phyloP scores from a whole-genome alignment of 2,329 filamentous ascomycete species.

The Fusarium decemcellulare region DNA sequence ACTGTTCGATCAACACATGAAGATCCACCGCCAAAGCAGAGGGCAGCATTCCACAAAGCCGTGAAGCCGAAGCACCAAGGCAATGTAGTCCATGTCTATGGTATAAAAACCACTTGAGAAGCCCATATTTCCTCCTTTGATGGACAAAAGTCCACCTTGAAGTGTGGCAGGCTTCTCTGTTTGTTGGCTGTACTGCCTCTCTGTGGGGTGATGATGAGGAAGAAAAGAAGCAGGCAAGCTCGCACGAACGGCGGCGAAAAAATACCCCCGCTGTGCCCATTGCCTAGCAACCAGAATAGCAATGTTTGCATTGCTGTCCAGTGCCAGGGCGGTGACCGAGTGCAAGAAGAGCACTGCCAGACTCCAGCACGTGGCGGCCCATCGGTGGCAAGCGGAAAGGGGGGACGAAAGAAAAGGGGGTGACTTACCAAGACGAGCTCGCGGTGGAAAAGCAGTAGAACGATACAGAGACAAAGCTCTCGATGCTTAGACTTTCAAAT shows the following conservation, averaged over 20 bases:
- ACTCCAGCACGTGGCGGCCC: not conserved
- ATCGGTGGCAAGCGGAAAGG: constrained; percentile 6
- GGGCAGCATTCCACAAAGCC: not conserved
- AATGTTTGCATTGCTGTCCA: not conserved
- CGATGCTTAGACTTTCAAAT: constrained; percentile 40
- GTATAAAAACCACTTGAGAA: not conserved
- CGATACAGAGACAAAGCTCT: constrained; percentile 51
- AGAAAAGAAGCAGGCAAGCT: not conserved
- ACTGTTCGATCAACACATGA: constrained; percentile 47
- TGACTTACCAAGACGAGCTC: constrained; percentile 50
- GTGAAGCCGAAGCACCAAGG: not conserved
- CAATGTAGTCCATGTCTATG: not conserved
- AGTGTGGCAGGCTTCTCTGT: not conserved
- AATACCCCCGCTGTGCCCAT: not conserved
- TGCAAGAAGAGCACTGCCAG: constrained; percentile 2
- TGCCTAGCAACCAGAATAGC: not conserved
- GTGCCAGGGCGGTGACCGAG: not conserved
- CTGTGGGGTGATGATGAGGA: not conserved
- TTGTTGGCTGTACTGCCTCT: not conserved
- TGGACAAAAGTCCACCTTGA: not conserved
- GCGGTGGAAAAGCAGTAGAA: constrained; percentile 52
- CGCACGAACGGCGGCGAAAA: not conserved
- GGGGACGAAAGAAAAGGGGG: constrained; percentile 10
- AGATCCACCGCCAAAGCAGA: not conserved
- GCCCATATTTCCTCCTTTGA: not conserved